Evolutionary conservation across 345 rosid species (phyloP), one percentile per base, ranked within the genome.

Genomic region (Adansonia digitata): DNA sequence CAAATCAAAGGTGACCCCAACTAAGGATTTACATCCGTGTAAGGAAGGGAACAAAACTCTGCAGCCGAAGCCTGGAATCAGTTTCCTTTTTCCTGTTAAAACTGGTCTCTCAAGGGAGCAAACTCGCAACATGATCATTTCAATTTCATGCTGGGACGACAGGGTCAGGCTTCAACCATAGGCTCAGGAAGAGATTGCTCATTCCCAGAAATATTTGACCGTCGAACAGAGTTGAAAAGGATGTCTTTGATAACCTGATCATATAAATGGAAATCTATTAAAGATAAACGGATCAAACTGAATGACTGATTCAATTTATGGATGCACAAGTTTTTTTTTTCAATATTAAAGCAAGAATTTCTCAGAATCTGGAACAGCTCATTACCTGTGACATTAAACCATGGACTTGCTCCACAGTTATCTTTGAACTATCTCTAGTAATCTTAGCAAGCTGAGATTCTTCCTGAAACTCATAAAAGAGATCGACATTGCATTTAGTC

Each of bases 341-440:
- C 12, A 20, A 24, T 14, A 56, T 34, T 39, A 35, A 24, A 15
- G 10, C 34, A 45, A 42, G 22, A 45, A 73, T 45, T 43, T 46
- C 61, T 49, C 59, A 67, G 9, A 71, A 71, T 68, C 13, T 29
- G 55, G 35, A 70, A 46, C 39, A 48, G 57, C 7, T 2, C 57
- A 43, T 82, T 81, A 93, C 99, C 98, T 96, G 98, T 26, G 98
- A 96, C 98, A 96, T 96, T 64, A 96, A 82, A 42, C 99, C 97
- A 81, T 96, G 97, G 49, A 92, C 98, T 83, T 93, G 99, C 81
- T 96, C 99, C 35, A 92, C 98, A 0, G 98, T 93, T 77, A 93
- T 93, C 84, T 96, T 96, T 39, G 98, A 91, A 73, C 98, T 89
- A 69, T 95, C 99, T 22, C 98, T 87, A 61, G 99, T 93, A 65